phyloP scores from a whole-genome alignment of 2,329 filamentous ascomycete species.

The Curvularia eragrostidis region DNA sequence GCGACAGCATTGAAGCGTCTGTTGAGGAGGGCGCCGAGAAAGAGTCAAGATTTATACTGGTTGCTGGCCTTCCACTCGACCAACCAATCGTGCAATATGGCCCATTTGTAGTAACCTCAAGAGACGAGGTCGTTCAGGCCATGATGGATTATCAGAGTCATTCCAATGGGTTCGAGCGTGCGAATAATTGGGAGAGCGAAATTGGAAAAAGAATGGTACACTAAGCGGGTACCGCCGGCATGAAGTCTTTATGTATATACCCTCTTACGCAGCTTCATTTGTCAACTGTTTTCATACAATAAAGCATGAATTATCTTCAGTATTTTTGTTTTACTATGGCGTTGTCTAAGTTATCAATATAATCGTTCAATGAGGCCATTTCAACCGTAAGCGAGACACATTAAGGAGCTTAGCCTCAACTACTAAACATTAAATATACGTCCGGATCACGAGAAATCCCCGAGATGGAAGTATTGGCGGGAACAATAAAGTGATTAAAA shows the following conservation, averaged over 20 bases:
- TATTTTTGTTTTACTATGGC: neutral
- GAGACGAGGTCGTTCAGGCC: constrained; percentile 49
- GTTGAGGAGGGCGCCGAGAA: constrained; percentile 70
- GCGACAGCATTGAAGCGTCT: constrained; percentile 75
- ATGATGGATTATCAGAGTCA: constrained; percentile 48
- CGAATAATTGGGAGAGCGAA: constrained; percentile 75
- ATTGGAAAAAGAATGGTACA: constrained; percentile 61
- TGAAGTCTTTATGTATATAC: neutral
- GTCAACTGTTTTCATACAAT: neutral
- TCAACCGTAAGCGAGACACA: neutral
- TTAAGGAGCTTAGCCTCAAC: neutral
- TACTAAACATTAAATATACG: neutral
- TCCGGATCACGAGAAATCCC: neutral
- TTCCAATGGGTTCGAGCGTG: constrained; percentile 62
- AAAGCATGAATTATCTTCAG: neutral
- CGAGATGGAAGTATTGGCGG: neutral
- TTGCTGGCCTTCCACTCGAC: constrained; percentile 71
- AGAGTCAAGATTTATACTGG: constrained; percentile 68
- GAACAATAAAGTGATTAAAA: neutral
- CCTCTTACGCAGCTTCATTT: neutral
- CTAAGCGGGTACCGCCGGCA: constrained; percentile 9
- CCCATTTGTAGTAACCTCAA: constrained; percentile 47
- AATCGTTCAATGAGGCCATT: neutral
- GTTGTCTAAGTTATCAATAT: neutral
- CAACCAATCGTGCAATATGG: constrained; percentile 52